Evolutionary conservation across 2,329 filamentous ascomycete genomes (phyloP), one percentile per base, ranked within the genome.

Genomic region (Colletotrichum paranaense): DNA sequence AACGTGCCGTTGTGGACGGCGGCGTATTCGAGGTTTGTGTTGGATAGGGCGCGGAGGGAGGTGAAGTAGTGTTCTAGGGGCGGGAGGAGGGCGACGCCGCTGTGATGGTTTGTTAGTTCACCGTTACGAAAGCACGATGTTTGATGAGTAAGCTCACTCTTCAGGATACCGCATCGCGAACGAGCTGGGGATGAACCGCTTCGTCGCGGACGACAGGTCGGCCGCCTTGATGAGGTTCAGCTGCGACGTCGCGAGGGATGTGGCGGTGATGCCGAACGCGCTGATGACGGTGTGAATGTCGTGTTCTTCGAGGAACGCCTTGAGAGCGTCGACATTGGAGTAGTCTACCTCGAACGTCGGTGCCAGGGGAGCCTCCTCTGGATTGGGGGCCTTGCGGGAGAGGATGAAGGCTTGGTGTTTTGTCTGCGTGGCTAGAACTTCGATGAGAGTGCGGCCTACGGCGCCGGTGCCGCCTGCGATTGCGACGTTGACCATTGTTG

Each of bases 1-100:
- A 87, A 86, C 59, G 81, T 84, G 5, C 85, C 86, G 38, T 81
- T 83, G 26, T 80, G 76, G 8, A 86, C 75, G 9, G 77, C 75
- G 1, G 85, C 86, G 63, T 78, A 83, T 53, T 85, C 78, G 5
- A 87, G 78, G 3, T 74, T 72, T 1, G 67, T 70, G 7, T 19
- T 7, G 35, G 56, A 52, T 11, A 60, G 65, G 24, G 26, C 6
- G 1, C 3, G 6, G 52, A 58, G 67, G 59, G 58, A 63, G 49
- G 52, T 24, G 26, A 58, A 68, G 52, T 57, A 35, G 49, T 68
- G 66, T 42, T 63, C 66, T 8, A 56, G 58, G 1, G 66, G 66
- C 4, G 66, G 72, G 12, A 85, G 78, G 24, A 75, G 60, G 22
- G 79, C 69, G 56, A 16, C 8, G 53, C 55, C 65, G 26, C 49